Percentiles rank a stretch among this genome's conserved stretches.
These are phyloP conservation scores for Acer saccharum DNA, from an alignment of 345 rosid genomes.

Conservation along the genomic window DNA sequence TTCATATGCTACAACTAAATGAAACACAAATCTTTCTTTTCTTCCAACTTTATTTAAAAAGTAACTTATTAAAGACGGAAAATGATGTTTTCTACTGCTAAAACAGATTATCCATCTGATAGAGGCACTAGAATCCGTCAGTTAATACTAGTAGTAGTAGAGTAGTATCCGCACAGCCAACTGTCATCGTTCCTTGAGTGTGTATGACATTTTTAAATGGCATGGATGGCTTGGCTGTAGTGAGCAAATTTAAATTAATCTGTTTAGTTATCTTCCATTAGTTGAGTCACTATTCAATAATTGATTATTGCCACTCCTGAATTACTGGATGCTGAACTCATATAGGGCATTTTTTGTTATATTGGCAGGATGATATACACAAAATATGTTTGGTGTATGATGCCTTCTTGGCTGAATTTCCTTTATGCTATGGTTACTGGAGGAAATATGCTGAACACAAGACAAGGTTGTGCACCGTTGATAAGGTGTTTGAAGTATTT, in stretches of 20 bases:
- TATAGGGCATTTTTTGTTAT: not conserved
- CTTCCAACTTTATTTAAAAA: not conserved
- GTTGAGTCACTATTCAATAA: not conserved
- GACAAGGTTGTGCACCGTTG: slow-evolving; percentile 51
- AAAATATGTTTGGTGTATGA: slow-evolving; percentile 68
- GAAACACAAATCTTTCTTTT: not conserved
- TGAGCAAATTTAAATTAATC: not conserved
- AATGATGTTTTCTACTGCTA: not conserved
- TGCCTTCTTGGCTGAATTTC: slow-evolving; percentile 75
- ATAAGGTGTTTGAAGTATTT: slow-evolving; percentile 65
- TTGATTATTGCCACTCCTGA: not conserved
- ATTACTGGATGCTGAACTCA: not conserved
- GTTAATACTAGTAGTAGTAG: not conserved
- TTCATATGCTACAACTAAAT: not conserved
- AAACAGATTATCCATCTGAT: not conserved
- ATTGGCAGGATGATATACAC: slow-evolving; percentile 67
- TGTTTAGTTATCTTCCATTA: not conserved
- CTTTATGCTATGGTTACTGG: slow-evolving; percentile 91
- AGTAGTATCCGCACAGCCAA: not conserved
- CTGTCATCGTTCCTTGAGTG: not conserved
- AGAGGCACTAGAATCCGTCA: not conserved
- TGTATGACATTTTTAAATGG: not conserved
- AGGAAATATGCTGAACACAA: slow-evolving; percentile 71
- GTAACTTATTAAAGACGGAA: not conserved
- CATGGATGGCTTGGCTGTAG: not conserved